Evolutionary conservation across 83 land plant species (phyloP).

Genomic region (Isoetes engelmannii): DNA sequence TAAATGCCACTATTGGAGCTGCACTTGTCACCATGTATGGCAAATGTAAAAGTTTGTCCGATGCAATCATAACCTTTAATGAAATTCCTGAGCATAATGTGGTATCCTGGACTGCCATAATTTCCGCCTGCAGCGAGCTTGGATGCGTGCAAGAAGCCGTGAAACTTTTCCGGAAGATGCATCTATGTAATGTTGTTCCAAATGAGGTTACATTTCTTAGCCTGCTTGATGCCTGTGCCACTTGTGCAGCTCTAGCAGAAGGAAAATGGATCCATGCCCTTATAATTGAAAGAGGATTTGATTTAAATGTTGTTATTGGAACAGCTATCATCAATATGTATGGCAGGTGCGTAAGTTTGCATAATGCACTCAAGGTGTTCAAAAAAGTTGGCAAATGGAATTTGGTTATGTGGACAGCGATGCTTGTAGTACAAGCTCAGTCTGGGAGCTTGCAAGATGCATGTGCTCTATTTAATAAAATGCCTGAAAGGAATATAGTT

Average conservation of each 20-base stretch:
- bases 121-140: constrained; percentile 33
- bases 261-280: not conserved
- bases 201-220: constrained; percentile 5
- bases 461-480: too few relatives aligned
- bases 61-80: constrained; percentile 24
- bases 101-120: constrained; percentile 36
- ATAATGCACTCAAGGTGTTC: constrained; percentile 2
- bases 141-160: not conserved
- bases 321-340: constrained; percentile 9
- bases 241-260: constrained; percentile 10
- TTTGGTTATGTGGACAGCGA: too few relatives aligned
- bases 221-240: constrained; percentile 13
- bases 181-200: constrained; percentile 1
- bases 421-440: too few relatives aligned
- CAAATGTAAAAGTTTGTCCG: constrained; percentile 14
- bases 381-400: not conserved
- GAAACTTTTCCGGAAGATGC: constrained; percentile 7
- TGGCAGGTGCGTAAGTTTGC: constrained; percentile 5
- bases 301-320: constrained; percentile 1
- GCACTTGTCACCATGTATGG: constrained; percentile 19
- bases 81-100: constrained; percentile 31
- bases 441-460: too few relatives aligned
- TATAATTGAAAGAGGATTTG: constrained; percentile 6
- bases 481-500: too few relatives aligned
- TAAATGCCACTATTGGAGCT: constrained; percentile 1